Evolutionary conservation across 768 basidiomycete species (phyloP), one percentile per base, ranked within the genome.

Genomic region (Agrocybe pediades): DNA sequence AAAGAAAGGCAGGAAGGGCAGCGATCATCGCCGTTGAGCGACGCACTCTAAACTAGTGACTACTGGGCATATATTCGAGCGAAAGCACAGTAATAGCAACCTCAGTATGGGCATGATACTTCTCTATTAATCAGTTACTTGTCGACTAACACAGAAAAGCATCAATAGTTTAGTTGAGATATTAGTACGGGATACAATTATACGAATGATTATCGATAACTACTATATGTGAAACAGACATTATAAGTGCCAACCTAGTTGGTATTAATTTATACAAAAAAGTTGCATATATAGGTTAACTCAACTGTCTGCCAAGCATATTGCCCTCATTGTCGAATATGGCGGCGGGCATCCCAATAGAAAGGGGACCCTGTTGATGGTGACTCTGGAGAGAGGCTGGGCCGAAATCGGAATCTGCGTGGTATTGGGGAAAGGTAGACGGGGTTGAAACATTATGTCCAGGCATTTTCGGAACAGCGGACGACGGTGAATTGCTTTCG

Each of bases 1-100:
- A 80, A 72, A 62, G 85, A 88, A 67, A 72, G 83, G 50, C 64
- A 65, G 55, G 73, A 74, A 39, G 58, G 50, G 41, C 56, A 54
- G 30, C 51, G 30, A 23, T 25, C 46, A 19, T 17, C 27, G n/a
- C 17, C 39, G 11, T 24, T 53, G 19, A 23, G 44, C 15, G 44
- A 47, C 19, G 17, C 16, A 19, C 39, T 54, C 4, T 57, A 29
- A 50, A 29, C 6, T 36, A 21, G 27, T 23, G n/a, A n/a, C n/a
- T n/a, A n/a, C n/a, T n/a, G n/a, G n/a, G n/a, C n/a, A n/a, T n/a
- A n/a, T n/a, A n/a, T n/a, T n/a, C n/a, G n/a, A n/a, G n/a, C n/a
- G n/a, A n/a, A n/a, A n/a, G n/a, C n/a, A n/a, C n/a, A n/a, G n/a
- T n/a, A n/a, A n/a, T n/a, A n/a, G n/a, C n/a, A n/a, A n/a, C n/a